Base-by-base conservation (phyloP, 371 early-diverging fungal genomes). In the Mucor saturninus region DNA sequence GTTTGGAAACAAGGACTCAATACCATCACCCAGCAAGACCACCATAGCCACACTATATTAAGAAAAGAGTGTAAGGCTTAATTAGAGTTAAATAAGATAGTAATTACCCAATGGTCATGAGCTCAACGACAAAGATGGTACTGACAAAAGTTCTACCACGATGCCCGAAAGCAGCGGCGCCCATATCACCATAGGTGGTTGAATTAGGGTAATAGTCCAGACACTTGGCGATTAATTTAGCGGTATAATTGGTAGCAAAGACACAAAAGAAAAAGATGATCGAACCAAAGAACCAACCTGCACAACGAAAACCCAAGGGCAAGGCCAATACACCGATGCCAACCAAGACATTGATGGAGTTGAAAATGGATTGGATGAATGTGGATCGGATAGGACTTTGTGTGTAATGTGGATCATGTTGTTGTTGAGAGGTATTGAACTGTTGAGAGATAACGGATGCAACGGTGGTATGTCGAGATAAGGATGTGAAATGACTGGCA, bases 171-270 rank as follows among this genome's bases (percentile, higher is more conserved):
- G 89, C 89, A 48, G 71, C 64, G 29, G 84, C 80, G 21, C 87
- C 89, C 58, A 88, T 79, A 62, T 91, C 91, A n/a, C 85, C 83
- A 69, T 86, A 89, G 0, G 54, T 61, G 4, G 82, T 81, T 32
- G 68, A 72, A 51, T 78, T 71, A 1, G 52, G 54, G 30, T 43
- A 52, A 29, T 30, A n/a, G n/a, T 59, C 60, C 66, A 89, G 60
- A 67, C 86, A 86, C 52, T 75, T 72, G 9, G 66, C 79, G 9
- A 88, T 71, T 4, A 87, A 35, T 57, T 77, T 84, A 28, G 86
- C 89, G 0, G 88, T 87, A 54, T 82, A 76, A 26, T 71, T 71
- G 3, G 85, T 81, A 15, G 75, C 63, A 26, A 75, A 32, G 3
- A 73, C 61, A 62, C 81, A 88, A 29, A 79, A 61, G 2, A 77